phyloP scores from a whole-genome alignment of 345 rosid genomes.

The Noccaea caerulescens region DNA sequence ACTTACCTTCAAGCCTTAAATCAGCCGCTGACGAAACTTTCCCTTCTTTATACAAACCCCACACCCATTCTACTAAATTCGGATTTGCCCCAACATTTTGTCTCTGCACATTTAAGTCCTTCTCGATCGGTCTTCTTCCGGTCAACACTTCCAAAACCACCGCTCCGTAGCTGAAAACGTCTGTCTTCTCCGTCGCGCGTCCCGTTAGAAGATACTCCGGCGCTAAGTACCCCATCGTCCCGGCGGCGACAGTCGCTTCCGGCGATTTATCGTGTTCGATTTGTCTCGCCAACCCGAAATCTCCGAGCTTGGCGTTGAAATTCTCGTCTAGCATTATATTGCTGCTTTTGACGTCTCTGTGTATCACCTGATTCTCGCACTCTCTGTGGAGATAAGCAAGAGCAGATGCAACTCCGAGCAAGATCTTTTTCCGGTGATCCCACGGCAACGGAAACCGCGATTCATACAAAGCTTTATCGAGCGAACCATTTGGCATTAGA shows the following conservation, averaged over 20 bases:
- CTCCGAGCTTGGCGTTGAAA: constrained; percentile 63
- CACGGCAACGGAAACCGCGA: constrained; percentile 52
- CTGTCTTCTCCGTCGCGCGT: constrained; percentile 59
- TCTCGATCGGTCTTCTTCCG: constrained; percentile 64
- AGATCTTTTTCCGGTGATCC: constrained; percentile 56
- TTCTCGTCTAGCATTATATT: constrained; percentile 63
- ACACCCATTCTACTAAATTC: constrained; percentile 67
- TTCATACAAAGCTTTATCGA: constrained; percentile 58
- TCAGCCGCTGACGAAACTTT: constrained; percentile 54
- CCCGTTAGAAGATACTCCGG: constrained; percentile 64
- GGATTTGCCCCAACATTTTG: constrained; percentile 44
- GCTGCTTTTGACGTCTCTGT: constrained; percentile 61
- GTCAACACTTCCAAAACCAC: constrained; percentile 61
- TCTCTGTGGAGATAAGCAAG: constrained; percentile 61
- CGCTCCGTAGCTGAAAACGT: constrained; percentile 65
- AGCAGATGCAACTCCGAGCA: constrained; percentile 64
- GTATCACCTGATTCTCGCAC: constrained; percentile 66
- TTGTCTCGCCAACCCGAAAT: constrained; percentile 63
- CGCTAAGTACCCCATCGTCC: constrained; percentile 68
- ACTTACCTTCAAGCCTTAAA: constrained; percentile 54
- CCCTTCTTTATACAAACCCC: constrained; percentile 61
- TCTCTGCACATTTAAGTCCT: constrained; percentile 43
- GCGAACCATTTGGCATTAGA: constrained; percentile 86
- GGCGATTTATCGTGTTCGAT: constrained; percentile 65
- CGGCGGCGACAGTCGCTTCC: constrained; percentile 62